phyloP scores from a whole-genome alignment of 352 stramenopile species.

The Pythium phragmiticola region DNA sequence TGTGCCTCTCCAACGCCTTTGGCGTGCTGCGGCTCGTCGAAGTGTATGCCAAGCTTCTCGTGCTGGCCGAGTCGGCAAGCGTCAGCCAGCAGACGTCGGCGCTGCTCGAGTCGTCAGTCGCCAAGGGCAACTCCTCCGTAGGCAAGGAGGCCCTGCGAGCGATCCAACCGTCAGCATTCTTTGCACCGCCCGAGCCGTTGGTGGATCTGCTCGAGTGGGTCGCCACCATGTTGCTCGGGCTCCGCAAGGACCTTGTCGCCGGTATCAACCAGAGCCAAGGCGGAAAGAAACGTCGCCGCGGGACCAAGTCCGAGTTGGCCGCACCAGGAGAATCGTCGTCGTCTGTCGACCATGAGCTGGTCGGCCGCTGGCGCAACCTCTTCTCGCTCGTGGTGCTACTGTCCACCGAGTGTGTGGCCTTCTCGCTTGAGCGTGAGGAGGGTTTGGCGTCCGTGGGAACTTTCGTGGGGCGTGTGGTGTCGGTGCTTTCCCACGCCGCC shows the following conservation, averaged over 20 bases:
- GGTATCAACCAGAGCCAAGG: conserved; percentile 40
- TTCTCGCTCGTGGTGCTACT: conserved; percentile 64
- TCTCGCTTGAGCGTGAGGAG: conserved; percentile 50
- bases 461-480: conserved; percentile 50
- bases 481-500: conserved; percentile 46
- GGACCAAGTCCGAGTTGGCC: not conserved
- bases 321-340: not conserved
- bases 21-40: conserved; percentile 66
- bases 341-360: conserved; percentile 22
- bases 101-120: conserved; percentile 33
- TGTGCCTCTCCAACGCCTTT: conserved; percentile 56
- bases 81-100: conserved; percentile 50
- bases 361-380: conserved; percentile 69
- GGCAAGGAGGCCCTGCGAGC: conserved; percentile 42
- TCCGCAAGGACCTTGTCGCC: conserved; percentile 41
- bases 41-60: conserved; percentile 61
- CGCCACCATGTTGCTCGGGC: conserved; percentile 44
- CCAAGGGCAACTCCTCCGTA: conserved; percentile 37
- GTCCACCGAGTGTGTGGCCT: conserved; percentile 59
- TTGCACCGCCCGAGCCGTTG: conserved; percentile 49
- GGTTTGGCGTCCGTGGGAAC: conserved; percentile 11
- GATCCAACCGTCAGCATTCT: conserved; percentile 62
- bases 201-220: conserved; percentile 53
- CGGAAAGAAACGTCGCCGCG: conserved; percentile 25
- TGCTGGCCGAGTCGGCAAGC: conserved; percentile 50